phyloP scores from a whole-genome alignment of 306 rosid genomes.

The Rosa multiflora region DNA sequence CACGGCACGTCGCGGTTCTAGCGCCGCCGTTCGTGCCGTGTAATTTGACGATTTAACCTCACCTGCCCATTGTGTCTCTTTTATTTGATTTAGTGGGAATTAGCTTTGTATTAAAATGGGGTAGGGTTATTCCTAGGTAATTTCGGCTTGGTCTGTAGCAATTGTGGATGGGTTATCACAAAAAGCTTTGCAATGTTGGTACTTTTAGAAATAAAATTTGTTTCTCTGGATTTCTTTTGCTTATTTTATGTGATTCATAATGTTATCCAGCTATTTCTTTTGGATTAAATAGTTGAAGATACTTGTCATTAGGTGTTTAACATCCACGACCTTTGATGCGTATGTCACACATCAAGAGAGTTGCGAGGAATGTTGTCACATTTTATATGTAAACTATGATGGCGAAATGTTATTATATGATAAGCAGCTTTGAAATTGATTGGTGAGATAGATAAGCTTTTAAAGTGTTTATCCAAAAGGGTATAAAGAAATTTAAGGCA shows the following conservation, averaged over 20 bases:
- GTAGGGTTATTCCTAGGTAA: background rate
- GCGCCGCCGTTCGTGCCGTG: background rate
- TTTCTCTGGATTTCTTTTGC: background rate
- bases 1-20: slow-evolving; percentile 55
- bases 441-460: background rate
- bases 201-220: background rate
- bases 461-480: background rate
- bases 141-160: background rate
- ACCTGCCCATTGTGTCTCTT: background rate
- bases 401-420: background rate
- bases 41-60: background rate
- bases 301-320: background rate
- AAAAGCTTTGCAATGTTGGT: background rate
- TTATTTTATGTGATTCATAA: background rate
- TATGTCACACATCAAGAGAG: background rate
- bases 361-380: background rate
- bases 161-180: background rate
- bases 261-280: background rate
- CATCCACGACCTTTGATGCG: background rate
- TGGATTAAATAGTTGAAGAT: background rate
- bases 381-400: background rate
- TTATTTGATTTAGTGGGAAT: background rate
- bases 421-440: background rate
- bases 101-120: background rate
- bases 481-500: background rate